These are phyloP conservation scores for Aspergillus nomiae DNA, from an alignment of 2,329 filamentous ascomycete genomes.

Conservation along the genomic window DNA sequence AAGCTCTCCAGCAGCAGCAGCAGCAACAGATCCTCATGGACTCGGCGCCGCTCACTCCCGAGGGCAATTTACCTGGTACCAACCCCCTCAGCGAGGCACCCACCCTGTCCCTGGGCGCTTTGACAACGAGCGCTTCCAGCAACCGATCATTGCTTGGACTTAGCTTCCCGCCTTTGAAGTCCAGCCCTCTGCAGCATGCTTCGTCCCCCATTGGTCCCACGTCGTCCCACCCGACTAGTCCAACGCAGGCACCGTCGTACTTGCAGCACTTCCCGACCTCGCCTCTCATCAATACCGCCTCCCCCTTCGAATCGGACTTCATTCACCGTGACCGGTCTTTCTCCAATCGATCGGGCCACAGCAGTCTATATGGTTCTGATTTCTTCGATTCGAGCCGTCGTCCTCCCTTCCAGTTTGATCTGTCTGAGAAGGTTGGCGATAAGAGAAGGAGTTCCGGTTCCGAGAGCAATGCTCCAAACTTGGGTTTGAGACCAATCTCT, in stretches of 20 bases:
- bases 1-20: slow-evolving; percentile 46
- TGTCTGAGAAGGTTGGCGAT: slow-evolving; percentile 33
- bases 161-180: slow-evolving; percentile 36
- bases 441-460: slow-evolving; percentile 34
- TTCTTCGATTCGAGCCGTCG: slow-evolving; percentile 33
- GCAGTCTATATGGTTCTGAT: slow-evolving; percentile 40
- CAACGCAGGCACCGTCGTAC: slow-evolving; percentile 34
- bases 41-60: slow-evolving; percentile 57
- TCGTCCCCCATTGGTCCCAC: slow-evolving; percentile 36
- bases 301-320: slow-evolving; percentile 35
- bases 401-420: slow-evolving; percentile 33
- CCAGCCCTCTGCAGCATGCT: slow-evolving; percentile 38
- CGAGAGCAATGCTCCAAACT: slow-evolving; percentile 36
- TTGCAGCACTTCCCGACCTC: slow-evolving; percentile 36
- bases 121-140: slow-evolving; percentile 33
- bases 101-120: slow-evolving; percentile 21
- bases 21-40: slow-evolving; percentile 47
- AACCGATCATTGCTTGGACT: slow-evolving; percentile 38
- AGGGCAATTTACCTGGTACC: slow-evolving; percentile 60
- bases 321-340: slow-evolving; percentile 42
- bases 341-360: slow-evolving; percentile 43
- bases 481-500: slow-evolving; percentile 38
- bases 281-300: slow-evolving; percentile 33
- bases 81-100: slow-evolving; percentile 39
- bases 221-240: slow-evolving; percentile 37